Percentiles rank a stretch among this genome's conserved stretches.
Conservation (phyloP, 805 yeast genomes). For the Middelhovenomyces tepae region DNA sequence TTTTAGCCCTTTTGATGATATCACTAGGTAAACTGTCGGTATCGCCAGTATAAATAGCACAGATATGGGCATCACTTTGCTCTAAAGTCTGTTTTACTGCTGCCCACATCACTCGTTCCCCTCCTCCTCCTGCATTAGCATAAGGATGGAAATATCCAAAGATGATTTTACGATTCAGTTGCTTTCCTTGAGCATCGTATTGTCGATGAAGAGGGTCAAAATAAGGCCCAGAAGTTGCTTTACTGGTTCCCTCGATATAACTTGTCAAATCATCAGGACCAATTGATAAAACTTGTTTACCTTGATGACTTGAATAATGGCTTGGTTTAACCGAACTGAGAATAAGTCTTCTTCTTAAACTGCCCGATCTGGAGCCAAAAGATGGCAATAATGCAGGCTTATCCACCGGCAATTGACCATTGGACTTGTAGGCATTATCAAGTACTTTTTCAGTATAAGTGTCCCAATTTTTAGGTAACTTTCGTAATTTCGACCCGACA, state of each 20-base stretch:
- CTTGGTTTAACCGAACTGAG: slow-evolving; percentile 26
- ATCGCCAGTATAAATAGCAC: slow-evolving; percentile 60
- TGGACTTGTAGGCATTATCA: slow-evolving; percentile 17
- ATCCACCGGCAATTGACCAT: slow-evolving; percentile 8
- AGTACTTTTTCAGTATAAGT: too few relatives aligned
- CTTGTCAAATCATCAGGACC: slow-evolving; percentile 1
- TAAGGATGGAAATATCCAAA: slow-evolving; percentile 93
- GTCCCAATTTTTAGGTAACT: slow-evolving; percentile 18
- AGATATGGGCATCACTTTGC: slow-evolving; percentile 41
- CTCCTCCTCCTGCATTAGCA: slow-evolving; percentile 97
- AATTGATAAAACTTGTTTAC: slow-evolving; percentile 1
- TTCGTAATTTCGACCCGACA: too few relatives aligned
- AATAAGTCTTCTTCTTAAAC: slow-evolving; percentile 33
- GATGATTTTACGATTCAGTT: slow-evolving; percentile 32
- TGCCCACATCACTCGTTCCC: slow-evolving; percentile 94
- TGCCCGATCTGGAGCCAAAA: slow-evolving; percentile 21
- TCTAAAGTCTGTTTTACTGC: slow-evolving; percentile 67
- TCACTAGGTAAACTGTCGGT: slow-evolving; percentile 33
- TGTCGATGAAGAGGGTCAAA: neutral
- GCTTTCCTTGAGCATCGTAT: slow-evolving; percentile 14
- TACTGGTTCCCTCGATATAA: slow-evolving; percentile 1
- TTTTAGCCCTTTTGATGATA: slow-evolving; percentile 34
- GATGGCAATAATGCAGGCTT: slow-evolving; percentile 10
- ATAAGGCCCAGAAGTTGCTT: neutral
- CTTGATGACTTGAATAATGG: slow-evolving; percentile 19